Evolutionary conservation across 805 yeast species (phyloP).

Genomic region (Lipomyces chichibuensis): DNA sequence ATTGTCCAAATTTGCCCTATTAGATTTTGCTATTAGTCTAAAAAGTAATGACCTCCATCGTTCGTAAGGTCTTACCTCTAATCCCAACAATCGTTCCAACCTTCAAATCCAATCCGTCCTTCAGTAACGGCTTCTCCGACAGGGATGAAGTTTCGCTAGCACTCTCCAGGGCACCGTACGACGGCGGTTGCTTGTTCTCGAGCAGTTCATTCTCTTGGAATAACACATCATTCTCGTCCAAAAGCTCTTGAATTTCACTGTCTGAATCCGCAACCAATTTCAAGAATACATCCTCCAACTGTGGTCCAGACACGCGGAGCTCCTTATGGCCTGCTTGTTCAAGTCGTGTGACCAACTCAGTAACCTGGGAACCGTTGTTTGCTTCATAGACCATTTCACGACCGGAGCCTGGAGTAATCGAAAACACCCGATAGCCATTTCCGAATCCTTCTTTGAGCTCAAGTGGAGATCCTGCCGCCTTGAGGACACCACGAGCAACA

Average conservation of each 20-base stretch:
- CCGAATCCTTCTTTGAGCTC: conserved; percentile 44
- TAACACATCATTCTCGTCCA: conserved; percentile 29
- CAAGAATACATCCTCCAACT: conserved; percentile 44
- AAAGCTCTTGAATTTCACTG: conserved; percentile 26
- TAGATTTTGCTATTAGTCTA: background rate
- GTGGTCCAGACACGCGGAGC: conserved; percentile 44
- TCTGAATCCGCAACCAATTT: conserved; percentile 41
- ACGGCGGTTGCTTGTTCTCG: conserved; percentile 19
- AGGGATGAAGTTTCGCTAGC: conserved; percentile 10
- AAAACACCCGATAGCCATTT: conserved; percentile 42
- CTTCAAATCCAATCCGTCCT: conserved; percentile 31
- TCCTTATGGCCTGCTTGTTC: conserved; percentile 37
- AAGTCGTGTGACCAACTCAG: conserved; percentile 36
- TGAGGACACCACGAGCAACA: conserved; percentile 42
- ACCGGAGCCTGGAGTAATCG: conserved; percentile 40
- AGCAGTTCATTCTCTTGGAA: conserved; percentile 25
- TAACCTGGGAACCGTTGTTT: conserved; percentile 37
- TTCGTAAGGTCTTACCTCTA: conserved; percentile 13
- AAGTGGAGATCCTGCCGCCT: conserved; percentile 44
- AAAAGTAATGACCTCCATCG: background rate
- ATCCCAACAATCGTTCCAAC: conserved; percentile 31
- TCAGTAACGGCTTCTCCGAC: conserved; percentile 20
- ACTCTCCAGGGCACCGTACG: conserved; percentile 28
- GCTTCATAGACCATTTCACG: conserved; percentile 38
- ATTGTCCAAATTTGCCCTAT: conserved; percentile 40